A percentile compares a stretch with the other conserved stretches of the same genome.
Evolutionary conservation across 2,329 filamentous ascomycete genomes (phyloP).

Genomic region (Ramularia endophylla): DNA sequence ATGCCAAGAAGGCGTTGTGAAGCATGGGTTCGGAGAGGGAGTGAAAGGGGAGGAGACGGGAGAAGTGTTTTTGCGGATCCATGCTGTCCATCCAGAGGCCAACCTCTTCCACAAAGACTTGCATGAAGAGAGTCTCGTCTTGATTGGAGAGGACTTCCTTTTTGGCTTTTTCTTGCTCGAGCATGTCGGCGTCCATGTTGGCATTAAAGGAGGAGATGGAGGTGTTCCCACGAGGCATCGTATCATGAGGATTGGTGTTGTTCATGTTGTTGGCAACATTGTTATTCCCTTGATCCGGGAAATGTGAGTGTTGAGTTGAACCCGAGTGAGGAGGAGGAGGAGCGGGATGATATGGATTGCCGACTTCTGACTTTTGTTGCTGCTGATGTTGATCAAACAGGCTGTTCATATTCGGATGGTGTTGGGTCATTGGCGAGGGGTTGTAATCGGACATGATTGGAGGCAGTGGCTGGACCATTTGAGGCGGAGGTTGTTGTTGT

Average conservation of each 20-base stretch:
- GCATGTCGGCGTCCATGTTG: slow-evolving; percentile 29
- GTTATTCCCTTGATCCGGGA: too few relatives aligned
- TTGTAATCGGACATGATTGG: slow-evolving; percentile 43
- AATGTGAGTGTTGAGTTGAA: slow-evolving; percentile 21
- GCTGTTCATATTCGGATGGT: slow-evolving; percentile 29
- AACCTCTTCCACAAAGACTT: slow-evolving; percentile 85
- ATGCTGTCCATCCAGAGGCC: slow-evolving; percentile 92
- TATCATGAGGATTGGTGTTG: slow-evolving; percentile 21
- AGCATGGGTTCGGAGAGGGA: slow-evolving; percentile 80
- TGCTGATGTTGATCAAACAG: slow-evolving; percentile 35
- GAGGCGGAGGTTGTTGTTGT: slow-evolving; percentile 2
- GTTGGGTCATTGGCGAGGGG: background rate
- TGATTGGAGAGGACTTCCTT: slow-evolving; percentile 63
- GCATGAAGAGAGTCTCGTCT: slow-evolving; percentile 83
- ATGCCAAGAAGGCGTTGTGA: slow-evolving; percentile 80
- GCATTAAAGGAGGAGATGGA: slow-evolving; percentile 32
- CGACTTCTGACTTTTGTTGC: slow-evolving; percentile 27
- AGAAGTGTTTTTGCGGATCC: slow-evolving; percentile 78
- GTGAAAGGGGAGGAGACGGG: slow-evolving; percentile 74
- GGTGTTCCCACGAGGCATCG: slow-evolving; percentile 3
- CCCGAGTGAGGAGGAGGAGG: slow-evolving; percentile 14
- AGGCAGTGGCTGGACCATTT: slow-evolving; percentile 44
- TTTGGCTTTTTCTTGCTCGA: slow-evolving; percentile 39
- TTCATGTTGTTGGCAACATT: too few relatives aligned
- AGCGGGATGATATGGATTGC: slow-evolving; percentile 22